These are phyloP conservation scores for Alloteropsis semialata DNA, from an alignment of 176 grass and related monocot genomes.

Conservation along the genomic window DNA sequence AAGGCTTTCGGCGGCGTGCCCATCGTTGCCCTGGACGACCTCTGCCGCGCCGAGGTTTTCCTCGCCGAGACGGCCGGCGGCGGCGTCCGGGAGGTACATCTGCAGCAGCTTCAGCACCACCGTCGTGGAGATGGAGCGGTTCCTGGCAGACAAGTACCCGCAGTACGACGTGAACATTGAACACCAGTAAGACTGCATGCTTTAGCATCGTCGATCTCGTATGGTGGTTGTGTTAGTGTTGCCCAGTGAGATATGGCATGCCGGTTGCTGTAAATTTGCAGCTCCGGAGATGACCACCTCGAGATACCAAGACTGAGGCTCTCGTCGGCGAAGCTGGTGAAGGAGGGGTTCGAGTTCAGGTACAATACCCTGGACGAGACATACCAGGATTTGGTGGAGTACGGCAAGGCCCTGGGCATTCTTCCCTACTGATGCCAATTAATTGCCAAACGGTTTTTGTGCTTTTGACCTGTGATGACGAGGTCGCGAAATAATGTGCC, in stretches of 20 bases:
- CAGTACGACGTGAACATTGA: slow-evolving; percentile 38
- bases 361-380: slow-evolving; percentile 43
- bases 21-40: slow-evolving; percentile 34
- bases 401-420: slow-evolving; percentile 33
- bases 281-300: slow-evolving; percentile 28
- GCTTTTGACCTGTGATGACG: too few relatives aligned
- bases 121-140: slow-evolving; percentile 29
- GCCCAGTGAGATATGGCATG: too few relatives aligned
- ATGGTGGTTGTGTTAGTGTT: too few relatives aligned
- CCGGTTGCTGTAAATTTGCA: background rate
- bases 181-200: too few relatives aligned
- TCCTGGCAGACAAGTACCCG: slow-evolving; percentile 51
- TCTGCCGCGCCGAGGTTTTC: slow-evolving; percentile 57
- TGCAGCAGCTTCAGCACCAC: slow-evolving; percentile 51
- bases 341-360: slow-evolving; percentile 57
- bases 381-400: slow-evolving; percentile 28
- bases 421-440: background rate
- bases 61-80: slow-evolving; percentile 33
- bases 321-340: slow-evolving; percentile 44
- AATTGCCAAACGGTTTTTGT: too few relatives aligned
- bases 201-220: too few relatives aligned
- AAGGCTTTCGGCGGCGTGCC: background rate
- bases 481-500: too few relatives aligned
- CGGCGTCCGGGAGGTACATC: slow-evolving; percentile 47
- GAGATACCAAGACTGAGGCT: slow-evolving; percentile 34